Percentiles rank a stretch among this genome's conserved stretches.
These are phyloP conservation scores for Nadsonia fulvescens DNA, from an alignment of 805 yeast genomes.

Conservation along the genomic window DNA sequence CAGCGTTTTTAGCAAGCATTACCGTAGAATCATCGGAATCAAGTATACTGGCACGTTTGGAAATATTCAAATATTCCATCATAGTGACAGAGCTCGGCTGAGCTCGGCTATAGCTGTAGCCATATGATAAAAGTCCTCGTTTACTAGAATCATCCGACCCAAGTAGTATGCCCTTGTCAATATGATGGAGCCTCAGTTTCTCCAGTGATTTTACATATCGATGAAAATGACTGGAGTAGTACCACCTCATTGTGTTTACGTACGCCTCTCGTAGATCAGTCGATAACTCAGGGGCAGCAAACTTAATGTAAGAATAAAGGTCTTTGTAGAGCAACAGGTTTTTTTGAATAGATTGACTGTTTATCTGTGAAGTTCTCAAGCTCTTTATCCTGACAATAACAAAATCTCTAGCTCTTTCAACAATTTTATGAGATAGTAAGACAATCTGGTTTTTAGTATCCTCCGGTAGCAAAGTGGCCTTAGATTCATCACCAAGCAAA, in stretches of 20 bases:
- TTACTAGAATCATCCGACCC: conserved; percentile 25
- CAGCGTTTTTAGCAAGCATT: conserved; percentile 73
- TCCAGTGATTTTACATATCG: conserved; percentile 60
- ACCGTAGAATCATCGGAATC: conserved; percentile 40
- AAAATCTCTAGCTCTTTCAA: conserved; percentile 62
- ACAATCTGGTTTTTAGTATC: conserved; percentile 22
- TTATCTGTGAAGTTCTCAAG: conserved; percentile 44
- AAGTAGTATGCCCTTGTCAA: conserved; percentile 38
- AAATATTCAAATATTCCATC: conserved; percentile 39
- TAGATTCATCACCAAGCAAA: conserved; percentile 3
- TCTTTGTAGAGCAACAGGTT: conserved; percentile 46
- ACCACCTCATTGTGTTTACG: conserved; percentile 82
- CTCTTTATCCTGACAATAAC: conserved; percentile 45
- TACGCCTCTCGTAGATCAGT: conserved; percentile 64
- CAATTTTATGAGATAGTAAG: conserved; percentile 37
- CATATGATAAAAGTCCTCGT: too few relatives aligned
- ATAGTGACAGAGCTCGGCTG: too few relatives aligned
- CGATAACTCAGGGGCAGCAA: conserved; percentile 44
- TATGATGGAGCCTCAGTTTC: conserved; percentile 33
- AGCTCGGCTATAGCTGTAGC: too few relatives aligned
- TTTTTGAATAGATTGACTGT: conserved; percentile 62
- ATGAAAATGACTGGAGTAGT: conserved; percentile 61
- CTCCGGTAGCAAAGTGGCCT: conserved; percentile 8
- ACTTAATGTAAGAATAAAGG: conserved; percentile 35
- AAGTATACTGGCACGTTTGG: conserved; percentile 42